Evolutionary conservation across 768 basidiomycete species (phyloP).

Genomic region (Suillus placidus): DNA sequence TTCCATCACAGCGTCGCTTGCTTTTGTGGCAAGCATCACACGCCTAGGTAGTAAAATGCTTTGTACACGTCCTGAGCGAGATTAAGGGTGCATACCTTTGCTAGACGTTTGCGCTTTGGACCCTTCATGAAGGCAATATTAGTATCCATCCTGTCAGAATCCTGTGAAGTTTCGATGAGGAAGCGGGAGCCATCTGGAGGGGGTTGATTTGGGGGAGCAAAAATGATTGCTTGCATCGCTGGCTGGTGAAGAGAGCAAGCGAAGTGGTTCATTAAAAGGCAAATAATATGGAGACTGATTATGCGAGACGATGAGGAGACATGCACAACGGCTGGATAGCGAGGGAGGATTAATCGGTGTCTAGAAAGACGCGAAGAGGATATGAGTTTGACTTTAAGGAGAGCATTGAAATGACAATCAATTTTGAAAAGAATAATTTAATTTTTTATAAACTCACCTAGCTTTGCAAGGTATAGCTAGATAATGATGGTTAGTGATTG

Average conservation of each 20-base stretch:
- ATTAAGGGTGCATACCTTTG: constrained; percentile 42
- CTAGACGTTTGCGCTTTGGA: constrained; percentile 55
- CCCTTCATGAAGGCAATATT: constrained; percentile 51
- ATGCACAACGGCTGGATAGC: not conserved
- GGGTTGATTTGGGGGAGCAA: constrained; percentile 25
- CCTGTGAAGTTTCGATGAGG: constrained; percentile 22
- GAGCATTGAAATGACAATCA: constrained; percentile 23
- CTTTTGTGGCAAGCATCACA: constrained; percentile 86
- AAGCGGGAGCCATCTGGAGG: constrained; percentile 25
- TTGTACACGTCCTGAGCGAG: constrained; percentile 3
- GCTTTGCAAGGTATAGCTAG: not conserved
- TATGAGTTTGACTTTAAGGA: constrained; percentile 13
- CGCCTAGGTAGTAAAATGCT: constrained; percentile 40
- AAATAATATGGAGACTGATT: constrained; percentile 2
- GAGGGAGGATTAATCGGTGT: not conserved
- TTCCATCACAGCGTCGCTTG: constrained; percentile 84
- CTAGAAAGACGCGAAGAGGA: constrained; percentile 28
- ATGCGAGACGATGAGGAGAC: not conserved
- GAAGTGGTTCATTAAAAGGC: constrained; percentile 38
- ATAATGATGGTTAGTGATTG: not conserved
- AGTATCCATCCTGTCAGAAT: constrained; percentile 33
- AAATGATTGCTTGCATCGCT: constrained; percentile 24
- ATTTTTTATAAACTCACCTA: not conserved
- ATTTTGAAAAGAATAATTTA: constrained; percentile 21
- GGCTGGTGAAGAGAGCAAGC: constrained; percentile 25